Conservation (phyloP, 2,329 filamentous ascomycete species). For the Lecanoromycetidae sp. region DNA sequence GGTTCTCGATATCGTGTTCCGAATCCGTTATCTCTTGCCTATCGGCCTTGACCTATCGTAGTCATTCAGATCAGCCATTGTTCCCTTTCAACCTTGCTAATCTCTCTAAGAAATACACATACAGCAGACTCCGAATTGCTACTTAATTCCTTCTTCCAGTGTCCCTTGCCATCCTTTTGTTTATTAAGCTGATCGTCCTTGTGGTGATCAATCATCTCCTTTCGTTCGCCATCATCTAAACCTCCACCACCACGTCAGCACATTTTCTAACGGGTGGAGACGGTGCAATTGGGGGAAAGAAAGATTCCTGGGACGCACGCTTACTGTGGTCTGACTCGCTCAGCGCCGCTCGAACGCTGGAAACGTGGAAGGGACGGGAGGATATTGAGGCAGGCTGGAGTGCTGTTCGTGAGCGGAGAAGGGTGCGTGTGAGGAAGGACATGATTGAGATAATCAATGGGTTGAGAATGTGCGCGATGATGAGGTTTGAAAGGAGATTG, state of each 20-base stretch:
- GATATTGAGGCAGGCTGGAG: conserved; percentile 21
- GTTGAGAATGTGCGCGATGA: not conserved
- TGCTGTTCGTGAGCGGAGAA: conserved; percentile 18
- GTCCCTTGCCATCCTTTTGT: conserved; percentile 47
- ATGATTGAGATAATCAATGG: conserved; percentile 19
- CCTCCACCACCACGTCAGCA: not conserved
- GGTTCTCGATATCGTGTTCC: conserved; percentile 35
- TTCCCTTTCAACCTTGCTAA: not conserved
- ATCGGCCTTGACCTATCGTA: conserved; percentile 46
- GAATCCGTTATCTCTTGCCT: conserved; percentile 32
- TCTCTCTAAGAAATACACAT: conserved; percentile 23
- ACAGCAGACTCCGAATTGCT: conserved; percentile 69
- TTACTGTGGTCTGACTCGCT: conserved; percentile 19
- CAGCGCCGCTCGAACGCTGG: conserved; percentile 9
- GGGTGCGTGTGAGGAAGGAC: conserved; percentile 27
- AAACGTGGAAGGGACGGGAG: conserved; percentile 19
- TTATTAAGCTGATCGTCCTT: conserved; percentile 51
- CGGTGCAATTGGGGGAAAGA: not conserved
- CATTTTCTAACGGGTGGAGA: not conserved
- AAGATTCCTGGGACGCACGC: conserved; percentile 9
- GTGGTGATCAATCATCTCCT: conserved; percentile 34
- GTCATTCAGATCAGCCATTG: not conserved
- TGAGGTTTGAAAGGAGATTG: too few relatives aligned
- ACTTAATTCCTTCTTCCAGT: conserved; percentile 69
- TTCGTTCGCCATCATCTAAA: conserved; percentile 32